Conservation (phyloP, 345 rosid species). For the Populus nigra region DNA sequence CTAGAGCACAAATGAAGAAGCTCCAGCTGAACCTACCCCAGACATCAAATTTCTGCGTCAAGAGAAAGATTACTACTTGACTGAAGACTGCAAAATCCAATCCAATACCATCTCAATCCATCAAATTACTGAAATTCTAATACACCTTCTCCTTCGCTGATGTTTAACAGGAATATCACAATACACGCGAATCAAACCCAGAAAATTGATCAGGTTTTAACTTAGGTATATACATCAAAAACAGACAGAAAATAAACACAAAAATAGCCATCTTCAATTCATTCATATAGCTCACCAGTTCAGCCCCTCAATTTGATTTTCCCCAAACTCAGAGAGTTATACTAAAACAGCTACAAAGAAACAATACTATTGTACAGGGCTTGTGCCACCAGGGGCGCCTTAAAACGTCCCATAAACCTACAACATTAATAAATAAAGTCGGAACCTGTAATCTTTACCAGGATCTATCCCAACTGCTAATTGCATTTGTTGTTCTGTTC, state of each 20-base stretch:
- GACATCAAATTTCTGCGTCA: background rate
- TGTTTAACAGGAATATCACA: background rate
- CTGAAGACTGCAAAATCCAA: background rate
- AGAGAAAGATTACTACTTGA: background rate
- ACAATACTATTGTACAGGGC: constrained; percentile 36
- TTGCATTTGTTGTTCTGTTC: background rate
- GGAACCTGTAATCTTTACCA: constrained; percentile 2
- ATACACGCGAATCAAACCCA: constrained; percentile 4
- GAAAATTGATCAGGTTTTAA: constrained; percentile 17
- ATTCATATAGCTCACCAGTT: constrained; percentile 7
- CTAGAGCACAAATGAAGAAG: background rate
- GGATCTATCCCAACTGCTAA: constrained; percentile 18
- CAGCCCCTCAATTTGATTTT: constrained; percentile 17
- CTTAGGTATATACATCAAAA: constrained; percentile 30
- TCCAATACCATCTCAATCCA: background rate
- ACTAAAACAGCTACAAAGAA: constrained; percentile 22
- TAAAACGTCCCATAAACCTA: constrained; percentile 42
- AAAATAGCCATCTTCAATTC: constrained; percentile 25
- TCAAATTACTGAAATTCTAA: background rate
- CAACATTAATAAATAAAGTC: constrained; percentile 10
- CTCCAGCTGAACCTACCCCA: background rate
- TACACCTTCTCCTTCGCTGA: background rate
- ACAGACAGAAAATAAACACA: constrained; percentile 10
- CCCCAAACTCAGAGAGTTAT: constrained; percentile 14
- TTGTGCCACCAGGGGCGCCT: constrained; percentile 33